Evolutionary conservation across 1,139 yeast species (phyloP).

Genomic region (Geotrichum aggregatum): DNA sequence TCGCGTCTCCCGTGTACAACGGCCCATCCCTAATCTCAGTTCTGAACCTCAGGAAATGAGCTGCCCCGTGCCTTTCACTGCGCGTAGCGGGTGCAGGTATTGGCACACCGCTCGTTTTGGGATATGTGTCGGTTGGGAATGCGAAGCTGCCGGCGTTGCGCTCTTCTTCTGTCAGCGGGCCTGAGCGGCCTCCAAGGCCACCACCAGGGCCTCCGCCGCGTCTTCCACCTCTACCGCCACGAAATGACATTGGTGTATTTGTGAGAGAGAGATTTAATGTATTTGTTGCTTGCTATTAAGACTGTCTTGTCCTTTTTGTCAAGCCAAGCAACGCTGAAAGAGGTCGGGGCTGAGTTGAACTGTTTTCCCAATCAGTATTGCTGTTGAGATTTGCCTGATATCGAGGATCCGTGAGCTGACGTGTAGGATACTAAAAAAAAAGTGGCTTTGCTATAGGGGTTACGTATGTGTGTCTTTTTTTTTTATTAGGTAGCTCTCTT

Average conservation of each 20-base stretch:
- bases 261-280: background rate
- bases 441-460: too few species aligned
- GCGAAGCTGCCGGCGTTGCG: slow-evolving; percentile 20
- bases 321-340: too few species aligned
- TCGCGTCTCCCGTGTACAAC: slow-evolving; percentile 60
- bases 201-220: slow-evolving; percentile 19
- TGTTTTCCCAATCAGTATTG: too few species aligned
- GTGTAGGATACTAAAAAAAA: too few species aligned
- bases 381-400: too few species aligned
- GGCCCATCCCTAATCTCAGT: slow-evolving; percentile 68
- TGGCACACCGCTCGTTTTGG: slow-evolving; percentile 42
- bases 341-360: too few species aligned
- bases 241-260: slow-evolving; percentile 19
- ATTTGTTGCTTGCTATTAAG: background rate
- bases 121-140: slow-evolving; percentile 22
- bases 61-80: slow-evolving; percentile 57
- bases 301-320: too few species aligned
- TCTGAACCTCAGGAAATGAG: slow-evolving; percentile 58
- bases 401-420: too few species aligned
- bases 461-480: too few species aligned
- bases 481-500: too few species aligned
- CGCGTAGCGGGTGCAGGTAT: slow-evolving; percentile 59
- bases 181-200: slow-evolving; percentile 20
- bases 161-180: slow-evolving; percentile 21
- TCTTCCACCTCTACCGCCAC: slow-evolving; percentile 20